Percentiles rank a stretch among this genome's conserved stretches.
Conservation (phyloP, 2,329 filamentous ascomycete genomes). For the Aspergillus carbonarius region DNA sequence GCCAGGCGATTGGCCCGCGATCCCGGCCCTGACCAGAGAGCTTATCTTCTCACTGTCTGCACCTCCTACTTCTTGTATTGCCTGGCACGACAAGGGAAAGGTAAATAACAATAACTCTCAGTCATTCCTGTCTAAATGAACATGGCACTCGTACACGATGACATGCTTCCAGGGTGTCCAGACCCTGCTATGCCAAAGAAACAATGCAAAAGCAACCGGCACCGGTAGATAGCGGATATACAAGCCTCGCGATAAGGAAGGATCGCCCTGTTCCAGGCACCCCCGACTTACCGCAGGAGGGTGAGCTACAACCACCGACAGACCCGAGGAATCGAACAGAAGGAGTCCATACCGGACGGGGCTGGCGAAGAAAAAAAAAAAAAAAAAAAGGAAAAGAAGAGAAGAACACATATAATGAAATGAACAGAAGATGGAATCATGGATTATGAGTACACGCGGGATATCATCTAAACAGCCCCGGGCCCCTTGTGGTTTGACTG, state of each 20-base stretch:
- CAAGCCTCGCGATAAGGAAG: background rate
- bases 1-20: too few species aligned
- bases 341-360: background rate
- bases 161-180: slow-evolving; percentile 4
- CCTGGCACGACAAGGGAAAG: background rate
- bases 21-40: too few species aligned
- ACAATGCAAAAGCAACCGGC: background rate
- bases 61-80: too few species aligned
- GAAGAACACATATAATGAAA: too few species aligned
- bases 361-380: background rate
- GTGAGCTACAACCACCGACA: background rate
- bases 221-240: slow-evolving; percentile 1
- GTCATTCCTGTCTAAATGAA: background rate
- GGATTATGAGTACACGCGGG: slow-evolving; percentile 16
- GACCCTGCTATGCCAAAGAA: slow-evolving; percentile 7
- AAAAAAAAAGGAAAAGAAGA: background rate
- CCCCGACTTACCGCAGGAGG: background rate
- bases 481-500: slow-evolving; percentile 52
- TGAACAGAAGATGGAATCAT: background rate
- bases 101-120: background rate
- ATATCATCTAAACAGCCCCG: slow-evolving; percentile 35
- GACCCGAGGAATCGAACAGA: background rate
- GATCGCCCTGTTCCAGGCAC: background rate
- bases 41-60: too few species aligned
- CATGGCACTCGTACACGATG: background rate